A percentile compares a stretch with the other conserved stretches of the same genome.
phyloP scores from a whole-genome alignment of 106 monocot species.

The Apostasia ramifera region DNA sequence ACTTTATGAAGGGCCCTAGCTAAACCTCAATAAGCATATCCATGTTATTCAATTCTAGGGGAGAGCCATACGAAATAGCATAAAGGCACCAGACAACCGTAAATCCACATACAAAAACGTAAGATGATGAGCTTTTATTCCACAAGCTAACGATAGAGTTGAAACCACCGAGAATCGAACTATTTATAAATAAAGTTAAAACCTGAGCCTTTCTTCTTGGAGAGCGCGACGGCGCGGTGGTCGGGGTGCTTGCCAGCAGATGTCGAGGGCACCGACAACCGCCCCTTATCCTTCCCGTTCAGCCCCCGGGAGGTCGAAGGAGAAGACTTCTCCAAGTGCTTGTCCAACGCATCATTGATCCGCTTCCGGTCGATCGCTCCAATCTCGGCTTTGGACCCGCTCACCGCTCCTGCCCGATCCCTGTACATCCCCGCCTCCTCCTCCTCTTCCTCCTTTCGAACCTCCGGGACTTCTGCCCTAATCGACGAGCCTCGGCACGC shows the following conservation, averaged over 20 bases:
- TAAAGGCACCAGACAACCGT: too few relatives aligned
- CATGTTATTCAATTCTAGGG: neutral
- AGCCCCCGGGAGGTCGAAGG: constrained; percentile 44
- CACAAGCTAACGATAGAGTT: neutral
- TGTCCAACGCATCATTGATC: constrained; percentile 56
- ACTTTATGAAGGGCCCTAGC: too few relatives aligned
- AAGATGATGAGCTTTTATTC: neutral
- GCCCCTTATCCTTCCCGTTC: constrained; percentile 36
- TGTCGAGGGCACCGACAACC: constrained; percentile 6
- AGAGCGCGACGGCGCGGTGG: neutral
- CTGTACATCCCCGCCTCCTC: constrained; percentile 38
- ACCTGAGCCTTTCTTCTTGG: constrained; percentile 2
- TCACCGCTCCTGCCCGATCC: constrained; percentile 22
- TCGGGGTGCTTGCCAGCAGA: constrained; percentile 7
- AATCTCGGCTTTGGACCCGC: constrained; percentile 31
- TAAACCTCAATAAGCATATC: neutral
- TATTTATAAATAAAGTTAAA: neutral
- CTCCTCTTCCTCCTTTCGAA: neutral
- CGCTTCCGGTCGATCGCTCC: constrained; percentile 44
- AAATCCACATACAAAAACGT: too few relatives aligned
- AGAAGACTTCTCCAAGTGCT: constrained; percentile 60
- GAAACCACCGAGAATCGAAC: neutral
- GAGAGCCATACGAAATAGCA: neutral
- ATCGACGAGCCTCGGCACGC: too few relatives aligned
- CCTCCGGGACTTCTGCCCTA: too few relatives aligned